A percentile compares a stretch with the other conserved stretches of the same genome.
phyloP scores from a whole-genome alignment of 768 basidiomycete genomes.

The Favolaschia claudopus region DNA sequence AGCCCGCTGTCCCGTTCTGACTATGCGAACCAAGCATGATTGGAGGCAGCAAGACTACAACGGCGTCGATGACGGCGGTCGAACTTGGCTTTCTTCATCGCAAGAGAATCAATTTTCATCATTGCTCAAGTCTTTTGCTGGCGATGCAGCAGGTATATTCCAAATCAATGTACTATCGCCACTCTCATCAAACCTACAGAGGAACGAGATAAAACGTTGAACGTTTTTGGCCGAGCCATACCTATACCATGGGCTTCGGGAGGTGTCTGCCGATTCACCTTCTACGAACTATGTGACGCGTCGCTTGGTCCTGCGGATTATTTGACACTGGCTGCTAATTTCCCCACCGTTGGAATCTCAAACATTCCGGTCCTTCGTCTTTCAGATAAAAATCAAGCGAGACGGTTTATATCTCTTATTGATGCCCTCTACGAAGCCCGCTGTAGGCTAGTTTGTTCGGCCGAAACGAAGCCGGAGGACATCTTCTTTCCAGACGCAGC shows the following conservation, averaged over 20 bases:
- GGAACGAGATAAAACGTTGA: conserved; percentile 34
- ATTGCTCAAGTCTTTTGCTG: conserved; percentile 16
- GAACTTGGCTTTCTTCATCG: conserved; percentile 42
- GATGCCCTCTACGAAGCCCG: conserved; percentile 63
- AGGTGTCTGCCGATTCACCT: conserved; percentile 53
- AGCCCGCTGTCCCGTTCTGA: conserved; percentile 56
- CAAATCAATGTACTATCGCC: too few relatives aligned
- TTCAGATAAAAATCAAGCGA: conserved; percentile 63
- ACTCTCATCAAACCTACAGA: too few relatives aligned
- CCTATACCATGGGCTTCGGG: conserved; percentile 51
- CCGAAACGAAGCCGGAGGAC: conserved; percentile 47
- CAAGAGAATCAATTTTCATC: conserved; percentile 32
- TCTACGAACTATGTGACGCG: conserved; percentile 58
- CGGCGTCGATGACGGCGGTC: conserved; percentile 18
- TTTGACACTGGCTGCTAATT: conserved; percentile 58
- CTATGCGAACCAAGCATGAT: conserved; percentile 53
- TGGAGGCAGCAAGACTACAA: conserved; percentile 44
- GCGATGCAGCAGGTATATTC: not conserved
- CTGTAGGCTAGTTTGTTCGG: conserved; percentile 46
- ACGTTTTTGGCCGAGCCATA: conserved; percentile 58
- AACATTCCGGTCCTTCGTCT: conserved; percentile 58
- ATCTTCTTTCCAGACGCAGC: conserved; percentile 65
- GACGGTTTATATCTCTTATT: conserved; percentile 66
- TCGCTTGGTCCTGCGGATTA: conserved; percentile 66
- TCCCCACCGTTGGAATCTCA: conserved; percentile 56